Conservation (phyloP, 2,329 filamentous ascomycete genomes). For the Pseudonectria foliicola region DNA sequence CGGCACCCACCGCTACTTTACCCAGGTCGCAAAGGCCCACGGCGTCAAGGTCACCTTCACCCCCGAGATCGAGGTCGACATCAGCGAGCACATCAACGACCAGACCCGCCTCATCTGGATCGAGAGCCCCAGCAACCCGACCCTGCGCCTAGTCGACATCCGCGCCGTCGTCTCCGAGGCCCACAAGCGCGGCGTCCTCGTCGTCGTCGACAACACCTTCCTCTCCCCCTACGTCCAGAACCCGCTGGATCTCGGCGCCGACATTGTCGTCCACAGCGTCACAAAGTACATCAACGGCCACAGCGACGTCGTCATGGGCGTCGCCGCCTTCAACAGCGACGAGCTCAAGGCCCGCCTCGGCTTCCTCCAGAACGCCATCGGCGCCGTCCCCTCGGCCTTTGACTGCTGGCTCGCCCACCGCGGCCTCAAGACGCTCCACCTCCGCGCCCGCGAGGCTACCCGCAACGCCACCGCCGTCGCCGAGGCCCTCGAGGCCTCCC, state of each 20-base stretch:
- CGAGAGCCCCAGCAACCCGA: constrained; percentile 87
- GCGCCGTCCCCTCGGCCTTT: constrained; percentile 88
- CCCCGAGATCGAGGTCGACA: constrained; percentile 82
- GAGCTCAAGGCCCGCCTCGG: constrained; percentile 67
- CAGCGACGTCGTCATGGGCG: constrained; percentile 94
- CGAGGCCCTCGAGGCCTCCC: constrained; percentile 66
- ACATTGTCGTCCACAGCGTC: constrained; percentile 93
- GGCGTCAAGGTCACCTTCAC: constrained; percentile 93
- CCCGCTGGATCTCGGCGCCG: constrained; percentile 87
- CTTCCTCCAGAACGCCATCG: constrained; percentile 96
- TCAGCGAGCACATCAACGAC: constrained; percentile 74
- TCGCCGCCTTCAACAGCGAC: constrained; percentile 88
- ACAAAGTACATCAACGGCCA: constrained; percentile 99
- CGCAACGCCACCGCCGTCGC: constrained; percentile 76
- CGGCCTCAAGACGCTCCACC: constrained; percentile 91
- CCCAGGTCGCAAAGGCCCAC: constrained; percentile 90
- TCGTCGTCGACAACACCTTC: constrained; percentile 99
- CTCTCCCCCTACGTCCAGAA: constrained; percentile 95
- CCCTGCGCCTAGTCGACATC: constrained; percentile 87
- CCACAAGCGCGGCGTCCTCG: constrained; percentile 80
- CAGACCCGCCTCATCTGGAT: constrained; percentile 97
- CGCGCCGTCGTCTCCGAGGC: constrained; percentile 74
- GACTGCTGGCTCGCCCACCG: constrained; percentile 98
- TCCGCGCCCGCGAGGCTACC: constrained; percentile 79
- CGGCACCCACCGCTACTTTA: constrained; percentile 97